phyloP scores from a whole-genome alignment of 768 basidiomycete species.

The Hypsizygus marmoreus region DNA sequence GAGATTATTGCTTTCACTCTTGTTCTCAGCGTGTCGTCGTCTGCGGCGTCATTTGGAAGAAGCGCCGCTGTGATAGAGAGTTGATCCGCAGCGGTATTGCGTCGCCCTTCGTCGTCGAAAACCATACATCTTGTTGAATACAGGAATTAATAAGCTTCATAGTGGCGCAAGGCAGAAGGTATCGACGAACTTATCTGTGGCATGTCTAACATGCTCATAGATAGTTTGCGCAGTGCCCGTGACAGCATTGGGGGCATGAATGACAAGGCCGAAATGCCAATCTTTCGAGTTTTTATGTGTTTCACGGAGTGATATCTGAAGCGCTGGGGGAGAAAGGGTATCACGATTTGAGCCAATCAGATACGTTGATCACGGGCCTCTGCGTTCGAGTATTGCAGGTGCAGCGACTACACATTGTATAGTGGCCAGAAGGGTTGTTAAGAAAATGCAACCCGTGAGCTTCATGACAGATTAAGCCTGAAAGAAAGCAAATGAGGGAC shows the following conservation, averaged over 20 bases:
- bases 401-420: not conserved
- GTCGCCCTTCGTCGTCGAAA: too few relatives aligned
- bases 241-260: not conserved
- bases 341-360: too few relatives aligned
- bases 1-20: not conserved
- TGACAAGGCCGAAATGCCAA: not conserved
- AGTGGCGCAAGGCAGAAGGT: too few relatives aligned
- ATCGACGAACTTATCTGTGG: too few relatives aligned
- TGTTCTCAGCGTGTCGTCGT: not conserved
- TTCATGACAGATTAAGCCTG: not conserved
- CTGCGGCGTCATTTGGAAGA: not conserved
- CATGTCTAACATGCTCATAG: too few relatives aligned
- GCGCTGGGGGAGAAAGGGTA: too few relatives aligned
- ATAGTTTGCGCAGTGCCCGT: not conserved
- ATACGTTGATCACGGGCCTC: too few relatives aligned
- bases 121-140: too few relatives aligned
- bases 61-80: not conserved
- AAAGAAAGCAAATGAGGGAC: too few relatives aligned
- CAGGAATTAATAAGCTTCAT: too few relatives aligned
- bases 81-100: too few relatives aligned
- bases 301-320: not conserved
- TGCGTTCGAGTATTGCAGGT: not conserved
- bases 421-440: not conserved
- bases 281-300: not conserved
- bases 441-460: not conserved